These are phyloP conservation scores for Hordeum vulgare DNA, from an alignment of 176 grass and related monocot species.

Conservation along the genomic window MorexV3_pseudomolecules_assembly NC_058523.1:516916611-516917110, in stretches of 20 bases:
- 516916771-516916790: conserved; percentile 85
- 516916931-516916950: too few species aligned
- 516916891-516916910: too few species aligned
- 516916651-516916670: conserved; percentile 84
- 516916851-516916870: background rate
- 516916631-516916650: conserved; percentile 88
- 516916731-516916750: conserved; percentile 78
- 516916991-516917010: too few species aligned
- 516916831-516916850: background rate
- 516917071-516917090: background rate
- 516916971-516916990: too few species aligned
- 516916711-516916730: conserved; percentile 96
- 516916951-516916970: too few species aligned
- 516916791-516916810: conserved; percentile 40
- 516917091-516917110: too few species aligned
- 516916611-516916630: conserved; percentile 15
- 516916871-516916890: too few species aligned
- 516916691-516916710: conserved; percentile 96
- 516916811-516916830: background rate
- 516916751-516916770: conserved; percentile 57
- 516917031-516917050: background rate
- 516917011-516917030: too few species aligned
- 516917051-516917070: background rate
- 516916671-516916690: conserved; percentile 73
- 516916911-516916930: too few species aligned